Evolutionary conservation across 192 early-diverging fungal species (phyloP), one percentile per base, ranked within the genome.

Genomic region (Coemansia sp.): DNA sequence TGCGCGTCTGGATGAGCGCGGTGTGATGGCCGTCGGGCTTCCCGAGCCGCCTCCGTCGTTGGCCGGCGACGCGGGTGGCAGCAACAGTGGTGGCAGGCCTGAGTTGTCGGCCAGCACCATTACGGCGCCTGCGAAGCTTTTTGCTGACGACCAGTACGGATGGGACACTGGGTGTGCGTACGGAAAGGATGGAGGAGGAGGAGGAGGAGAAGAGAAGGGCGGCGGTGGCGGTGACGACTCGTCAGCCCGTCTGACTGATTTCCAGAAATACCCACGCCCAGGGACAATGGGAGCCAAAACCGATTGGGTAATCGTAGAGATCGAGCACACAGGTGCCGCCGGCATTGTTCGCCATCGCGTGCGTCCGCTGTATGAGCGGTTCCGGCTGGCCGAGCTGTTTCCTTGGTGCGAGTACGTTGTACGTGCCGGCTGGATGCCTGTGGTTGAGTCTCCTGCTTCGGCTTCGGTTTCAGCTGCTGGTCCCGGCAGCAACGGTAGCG

Each of bases 391-490:
- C 4, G 8, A 9, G 5, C 19, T 50, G 69, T 65, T 71, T 38
- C 69, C 69, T 7, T 71, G 69, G 69, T 51, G 45, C 46, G 69
- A 65, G 46, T 71, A 71, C 50, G 54, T 56, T 2, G 69, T 60
- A n/a, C 69, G 69, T 39, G 55, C 63, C 7, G 69, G 69, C 2
- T 71, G 69, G 69, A 16, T 71, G 37, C 63, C 62, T 0, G 48
- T 17, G 1, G n/a, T 0, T 17, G 48, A 5, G n/a, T 5, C 25
- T 2, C 2, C 25, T 25, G 25, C 25, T 1, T 25, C 2, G 25
- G 25, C 25, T 25, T 25, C 25, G 25, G 2, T 25, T 2, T 25
- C 25, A 25, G 25, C 25, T 1, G 25, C 25, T 25, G 25, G 25
- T 25, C 0, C 49, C 7, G n/a, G 49, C 49, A 16, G 48, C 48